Conservation (phyloP, 208 protist genomes). For the Tritrichomonas foetus region DNA sequence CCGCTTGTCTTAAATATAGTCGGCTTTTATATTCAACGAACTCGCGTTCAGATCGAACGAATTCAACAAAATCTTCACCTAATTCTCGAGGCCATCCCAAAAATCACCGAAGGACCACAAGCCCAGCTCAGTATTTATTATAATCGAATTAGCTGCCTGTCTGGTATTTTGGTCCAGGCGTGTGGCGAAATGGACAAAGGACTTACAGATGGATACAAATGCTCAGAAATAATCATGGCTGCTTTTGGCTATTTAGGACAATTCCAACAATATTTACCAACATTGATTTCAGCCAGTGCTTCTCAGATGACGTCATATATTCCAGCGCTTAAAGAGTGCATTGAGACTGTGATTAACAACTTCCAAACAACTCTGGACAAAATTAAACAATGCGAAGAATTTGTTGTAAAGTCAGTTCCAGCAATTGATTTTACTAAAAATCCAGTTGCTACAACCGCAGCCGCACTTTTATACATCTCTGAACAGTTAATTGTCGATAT, state of each 20-base stretch:
- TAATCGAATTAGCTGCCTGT: background rate
- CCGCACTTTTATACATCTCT: background rate
- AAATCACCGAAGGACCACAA: background rate
- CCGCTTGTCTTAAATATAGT: background rate
- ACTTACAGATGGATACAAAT: background rate
- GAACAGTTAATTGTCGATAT: background rate
- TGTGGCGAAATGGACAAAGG: background rate
- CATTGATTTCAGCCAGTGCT: background rate
- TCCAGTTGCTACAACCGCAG: background rate
- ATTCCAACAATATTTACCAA: background rate
- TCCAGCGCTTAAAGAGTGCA: background rate
- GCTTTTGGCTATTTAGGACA: background rate
- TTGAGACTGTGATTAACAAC: background rate
- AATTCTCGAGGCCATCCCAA: background rate
- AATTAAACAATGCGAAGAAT: background rate
- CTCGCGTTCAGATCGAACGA: background rate
- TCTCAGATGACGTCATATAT: background rate
- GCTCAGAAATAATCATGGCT: background rate
- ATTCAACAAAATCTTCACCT: background rate
- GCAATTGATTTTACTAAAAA: background rate
- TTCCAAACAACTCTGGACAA: background rate
- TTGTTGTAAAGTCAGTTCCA: background rate
- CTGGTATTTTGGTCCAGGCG: background rate
- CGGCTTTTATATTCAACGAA: background rate
- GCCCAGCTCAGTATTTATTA: background rate